Evolutionary conservation across 345 rosid species (phyloP), one percentile per base, ranked within the genome.

Genomic region (Salix brachista): DNA sequence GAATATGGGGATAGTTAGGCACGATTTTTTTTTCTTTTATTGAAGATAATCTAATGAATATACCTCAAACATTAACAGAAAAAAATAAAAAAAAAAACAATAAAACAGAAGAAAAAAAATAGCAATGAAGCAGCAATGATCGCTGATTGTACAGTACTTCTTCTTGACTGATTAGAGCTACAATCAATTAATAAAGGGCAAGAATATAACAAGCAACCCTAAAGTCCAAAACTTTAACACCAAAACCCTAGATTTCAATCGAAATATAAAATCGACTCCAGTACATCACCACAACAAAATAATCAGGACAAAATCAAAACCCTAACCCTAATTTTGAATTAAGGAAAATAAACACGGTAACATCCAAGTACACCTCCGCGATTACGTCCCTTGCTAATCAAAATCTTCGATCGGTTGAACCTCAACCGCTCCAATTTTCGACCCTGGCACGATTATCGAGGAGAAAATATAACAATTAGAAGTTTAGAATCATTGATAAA

Each of bases 141-240:
- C 39, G 86, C 79, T 69, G 77, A 81, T 78, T 80, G 79, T 85
- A 85, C 85, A 87, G 81, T 73, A 50, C 50, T 44, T 44, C 44
- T 41, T 41, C 50, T 69, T 66, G 39, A 68, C 62, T 30, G 76
- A 54, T 41, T 77, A 78, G 21, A 44, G 65, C 73, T 79, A 73
- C 81, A 68, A 73, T 72, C 18, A 58, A 50, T 18, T 16, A 50
- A 14, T 4, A 50, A 4, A 0, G 56, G 56, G 75, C 56, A 23
- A 77, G 65, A 34, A 30, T 54, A 62, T 50, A 39, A 71, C 36
- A 70, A 16, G 32, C 56, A 30, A 69, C 69, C 61, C 39, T 37
- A 41, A 67, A 67, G 26, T 46, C 44, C 6, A 19, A 19, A 44
- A 52, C 18, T 67, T 4, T 10, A 42, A 60, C 34, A 52, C 3